Evolutionary conservation across 1,284 basidiomycete genomes (phyloP).

Genomic region (Rhizopogon parksii): DNA sequence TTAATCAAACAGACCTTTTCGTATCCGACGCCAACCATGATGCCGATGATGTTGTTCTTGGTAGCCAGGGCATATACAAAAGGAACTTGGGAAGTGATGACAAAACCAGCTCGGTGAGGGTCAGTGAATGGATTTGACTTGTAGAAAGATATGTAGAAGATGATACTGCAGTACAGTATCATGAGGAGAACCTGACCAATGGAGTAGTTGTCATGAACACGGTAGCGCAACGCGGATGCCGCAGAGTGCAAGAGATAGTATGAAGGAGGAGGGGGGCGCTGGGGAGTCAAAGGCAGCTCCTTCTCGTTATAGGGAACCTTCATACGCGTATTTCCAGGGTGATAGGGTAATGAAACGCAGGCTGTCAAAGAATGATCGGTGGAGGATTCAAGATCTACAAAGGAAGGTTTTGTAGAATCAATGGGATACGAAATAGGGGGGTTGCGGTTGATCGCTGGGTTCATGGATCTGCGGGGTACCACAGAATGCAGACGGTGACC

Average conservation of each 20-base stretch:
- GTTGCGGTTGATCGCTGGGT: background rate
- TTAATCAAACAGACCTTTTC: conserved; percentile 48
- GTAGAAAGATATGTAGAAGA: conserved; percentile 49
- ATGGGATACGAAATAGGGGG: conserved; percentile 11
- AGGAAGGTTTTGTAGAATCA: background rate
- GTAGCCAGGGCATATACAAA: conserved; percentile 62
- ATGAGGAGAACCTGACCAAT: conserved; percentile 46
- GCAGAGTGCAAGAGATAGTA: conserved; percentile 33
- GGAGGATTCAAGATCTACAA: background rate
- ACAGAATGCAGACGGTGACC: conserved; percentile 40
- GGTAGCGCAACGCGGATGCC: conserved; percentile 33
- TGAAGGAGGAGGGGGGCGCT: conserved; percentile 39
- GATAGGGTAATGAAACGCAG: conserved; percentile 16
- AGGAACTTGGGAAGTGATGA: conserved; percentile 70
- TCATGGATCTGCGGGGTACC: background rate
- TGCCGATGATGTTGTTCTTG: conserved; percentile 68
- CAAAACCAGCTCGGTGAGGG: conserved; percentile 49
- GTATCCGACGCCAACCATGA: conserved; percentile 63
- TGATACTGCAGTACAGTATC: conserved; percentile 37
- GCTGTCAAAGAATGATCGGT: conserved; percentile 16
- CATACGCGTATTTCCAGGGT: conserved; percentile 14
- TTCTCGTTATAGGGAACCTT: background rate
- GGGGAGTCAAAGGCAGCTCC: conserved; percentile 27
- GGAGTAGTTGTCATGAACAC: conserved; percentile 46
- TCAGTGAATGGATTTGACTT: conserved; percentile 51